Conservation (phyloP, 352 stramenopile species). For the Globisporangium alternatum region DNA sequence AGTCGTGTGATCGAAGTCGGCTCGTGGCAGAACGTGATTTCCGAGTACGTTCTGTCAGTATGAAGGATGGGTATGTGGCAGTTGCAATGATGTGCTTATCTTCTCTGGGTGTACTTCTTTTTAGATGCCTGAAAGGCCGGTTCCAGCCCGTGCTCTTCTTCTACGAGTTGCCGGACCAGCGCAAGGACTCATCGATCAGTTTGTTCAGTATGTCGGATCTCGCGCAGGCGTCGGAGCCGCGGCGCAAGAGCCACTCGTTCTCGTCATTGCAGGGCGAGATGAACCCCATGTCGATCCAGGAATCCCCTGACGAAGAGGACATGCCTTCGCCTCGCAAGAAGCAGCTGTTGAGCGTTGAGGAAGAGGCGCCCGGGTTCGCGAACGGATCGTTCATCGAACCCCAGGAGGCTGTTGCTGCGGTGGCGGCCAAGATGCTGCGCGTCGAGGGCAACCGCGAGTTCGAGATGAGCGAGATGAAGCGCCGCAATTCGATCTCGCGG, state of each 20-base stretch:
- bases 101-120: background rate
- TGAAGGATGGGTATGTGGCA: background rate
- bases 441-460: slow-evolving; percentile 50
- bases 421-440: slow-evolving; percentile 29
- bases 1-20: slow-evolving; percentile 76
- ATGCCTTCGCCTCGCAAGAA: slow-evolving; percentile 29
- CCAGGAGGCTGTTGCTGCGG: background rate
- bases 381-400: background rate
- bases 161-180: slow-evolving; percentile 79
- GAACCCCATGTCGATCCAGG: slow-evolving; percentile 48
- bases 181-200: slow-evolving; percentile 80
- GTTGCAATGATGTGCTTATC: background rate
- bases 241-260: slow-evolving; percentile 58
- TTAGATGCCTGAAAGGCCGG: slow-evolving; percentile 63
- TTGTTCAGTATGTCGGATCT: slow-evolving; percentile 41
- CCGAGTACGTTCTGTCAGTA: slow-evolving; percentile 26
- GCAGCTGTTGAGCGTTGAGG: slow-evolving; percentile 32
- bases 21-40: slow-evolving; percentile 70
- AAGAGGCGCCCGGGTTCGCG: slow-evolving; percentile 21
- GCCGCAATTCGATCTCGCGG: slow-evolving; percentile 49
- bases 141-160: slow-evolving; percentile 84
- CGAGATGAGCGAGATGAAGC: slow-evolving; percentile 49
- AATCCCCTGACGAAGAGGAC: slow-evolving; percentile 39
- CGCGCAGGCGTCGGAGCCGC: slow-evolving; percentile 32
- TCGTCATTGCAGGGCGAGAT: slow-evolving; percentile 46